Evolutionary conservation across 2,329 filamentous ascomycete genomes (phyloP).

Genomic region (Coniochaeta ligniaria): DNA sequence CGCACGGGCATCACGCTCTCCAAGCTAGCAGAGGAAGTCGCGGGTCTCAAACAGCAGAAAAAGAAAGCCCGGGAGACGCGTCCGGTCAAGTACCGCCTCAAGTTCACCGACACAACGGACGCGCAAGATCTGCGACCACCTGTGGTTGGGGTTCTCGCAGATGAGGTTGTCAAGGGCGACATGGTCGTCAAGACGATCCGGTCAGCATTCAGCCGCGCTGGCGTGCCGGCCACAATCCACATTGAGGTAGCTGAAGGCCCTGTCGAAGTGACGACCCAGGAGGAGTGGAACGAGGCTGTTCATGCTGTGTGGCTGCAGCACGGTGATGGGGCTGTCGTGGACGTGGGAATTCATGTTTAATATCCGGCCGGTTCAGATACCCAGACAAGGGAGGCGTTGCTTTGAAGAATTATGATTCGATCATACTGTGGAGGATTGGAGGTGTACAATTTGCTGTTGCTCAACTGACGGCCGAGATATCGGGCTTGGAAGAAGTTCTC

Average conservation of each 20-base stretch:
- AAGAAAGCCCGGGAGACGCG: not conserved
- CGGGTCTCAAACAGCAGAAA: not conserved
- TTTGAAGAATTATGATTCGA: not conserved
- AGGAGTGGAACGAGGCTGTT: slow-evolving; percentile 1
- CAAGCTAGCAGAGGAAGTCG: not conserved
- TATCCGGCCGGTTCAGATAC: too few species aligned
- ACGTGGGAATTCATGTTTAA: not conserved
- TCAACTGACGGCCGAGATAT: too few species aligned
- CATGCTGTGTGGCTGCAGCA: not conserved
- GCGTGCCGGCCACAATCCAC: not conserved
- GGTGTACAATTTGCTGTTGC: too few species aligned
- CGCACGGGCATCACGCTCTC: not conserved
- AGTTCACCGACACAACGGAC: not conserved
- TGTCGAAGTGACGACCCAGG: not conserved
- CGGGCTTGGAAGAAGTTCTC: too few species aligned
- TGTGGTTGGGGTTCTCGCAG: not conserved
- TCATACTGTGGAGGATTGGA: not conserved
- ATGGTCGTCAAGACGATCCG: not conserved
- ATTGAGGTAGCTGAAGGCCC: not conserved
- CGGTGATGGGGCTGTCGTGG: not conserved
- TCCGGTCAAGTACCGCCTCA: not conserved
- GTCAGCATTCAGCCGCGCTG: not conserved
- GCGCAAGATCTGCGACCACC: not conserved
- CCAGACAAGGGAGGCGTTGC: too few species aligned
- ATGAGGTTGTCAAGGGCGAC: not conserved